Base-by-base conservation (phyloP, 305 asterid species). In the Fraxinus sp. region DNA sequence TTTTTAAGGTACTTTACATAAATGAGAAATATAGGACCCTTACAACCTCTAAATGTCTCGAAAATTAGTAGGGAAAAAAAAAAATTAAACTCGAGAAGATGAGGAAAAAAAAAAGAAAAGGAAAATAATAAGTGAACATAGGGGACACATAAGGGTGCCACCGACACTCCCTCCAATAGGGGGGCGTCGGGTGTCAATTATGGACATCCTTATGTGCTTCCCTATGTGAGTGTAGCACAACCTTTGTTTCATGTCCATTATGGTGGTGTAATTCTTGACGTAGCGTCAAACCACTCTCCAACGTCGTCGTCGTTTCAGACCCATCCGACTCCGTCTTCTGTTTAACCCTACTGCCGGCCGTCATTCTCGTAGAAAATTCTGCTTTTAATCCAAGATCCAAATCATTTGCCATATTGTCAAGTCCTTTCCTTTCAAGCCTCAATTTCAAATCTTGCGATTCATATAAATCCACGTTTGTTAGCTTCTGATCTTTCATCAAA, bases 251-350 rank as follows among this genome's bases (percentile, higher is more conserved):
- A 41, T 62, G 80, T 70, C 72, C 89, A 39, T 79, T 22, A 41
- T 57, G 85, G 14, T 66, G 80, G 39, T 78, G 77, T 33, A 76
- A 59, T 78, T 84, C 82, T 22, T 73, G 84, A n/a, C 82, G 78
- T 9, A 44, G 81, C 77, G 46, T 77, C 59, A 76, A 68, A 7
- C 89, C 85, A 76, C 94, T 88, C 81, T 89, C 92, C 77, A 84
- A 85, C 39, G 91, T 87, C 68, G 95, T 87, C 68, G 95, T 91
- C 78, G 89, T 90, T 44, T 86, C 93, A 1, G 93, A 91, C 81
- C 88, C 91, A 5, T 89, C 91, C 36, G 90, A 86, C 6, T 68
- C 86, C 20, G 44, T 79, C 74, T 86, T 46, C 49, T 86, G 62
- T 28, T 18, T 81, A 26, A 66, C 81, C 39, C 85, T 82, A 59